Evolutionary conservation across 2,329 filamentous ascomycete genomes (phyloP).

Genomic region (Parasarocladium wereldwijsianum): DNA sequence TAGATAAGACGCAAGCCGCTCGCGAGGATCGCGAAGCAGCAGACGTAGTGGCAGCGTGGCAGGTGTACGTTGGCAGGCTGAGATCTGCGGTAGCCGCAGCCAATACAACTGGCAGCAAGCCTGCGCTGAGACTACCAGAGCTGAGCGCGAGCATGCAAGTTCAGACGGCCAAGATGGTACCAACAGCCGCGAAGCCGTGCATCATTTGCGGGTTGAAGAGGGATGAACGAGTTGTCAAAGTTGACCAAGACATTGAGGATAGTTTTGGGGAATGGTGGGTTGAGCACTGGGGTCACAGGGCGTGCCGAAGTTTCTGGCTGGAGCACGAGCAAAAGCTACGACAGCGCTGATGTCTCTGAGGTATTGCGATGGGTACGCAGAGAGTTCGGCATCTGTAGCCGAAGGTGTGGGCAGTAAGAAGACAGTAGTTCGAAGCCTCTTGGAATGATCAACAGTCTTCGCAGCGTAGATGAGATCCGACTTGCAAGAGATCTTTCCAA

Average conservation of each 20-base stretch:
- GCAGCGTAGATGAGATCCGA: too few relatives aligned
- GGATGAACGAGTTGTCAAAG: slow-evolving; percentile 64
- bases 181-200: slow-evolving; percentile 62
- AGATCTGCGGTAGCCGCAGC: slow-evolving; percentile 56
- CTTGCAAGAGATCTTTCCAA: too few relatives aligned
- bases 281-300: slow-evolving; percentile 70
- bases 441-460: too few relatives aligned
- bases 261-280: slow-evolving; percentile 96
- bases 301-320: slow-evolving; percentile 76
- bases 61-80: slow-evolving; percentile 58
- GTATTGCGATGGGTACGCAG: too few relatives aligned
- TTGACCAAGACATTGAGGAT: slow-evolving; percentile 69
- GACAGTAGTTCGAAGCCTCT: too few relatives aligned
- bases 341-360: slow-evolving; percentile 36
- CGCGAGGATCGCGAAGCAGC: slow-evolving; percentile 76
- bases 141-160: slow-evolving; percentile 55
- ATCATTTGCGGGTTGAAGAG: slow-evolving; percentile 77
- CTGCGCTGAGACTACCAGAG: slow-evolving; percentile 48
- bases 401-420: too few relatives aligned
- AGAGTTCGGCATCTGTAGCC: too few relatives aligned
- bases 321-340: slow-evolving; percentile 56
- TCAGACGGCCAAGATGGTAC: slow-evolving; percentile 54
- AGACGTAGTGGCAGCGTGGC: slow-evolving; percentile 65
- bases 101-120: slow-evolving; percentile 42
- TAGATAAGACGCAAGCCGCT: slow-evolving; percentile 70